Evolutionary conservation across 1,284 basidiomycete genomes (phyloP).

Genomic region (Malassezia obtusa): DNA sequence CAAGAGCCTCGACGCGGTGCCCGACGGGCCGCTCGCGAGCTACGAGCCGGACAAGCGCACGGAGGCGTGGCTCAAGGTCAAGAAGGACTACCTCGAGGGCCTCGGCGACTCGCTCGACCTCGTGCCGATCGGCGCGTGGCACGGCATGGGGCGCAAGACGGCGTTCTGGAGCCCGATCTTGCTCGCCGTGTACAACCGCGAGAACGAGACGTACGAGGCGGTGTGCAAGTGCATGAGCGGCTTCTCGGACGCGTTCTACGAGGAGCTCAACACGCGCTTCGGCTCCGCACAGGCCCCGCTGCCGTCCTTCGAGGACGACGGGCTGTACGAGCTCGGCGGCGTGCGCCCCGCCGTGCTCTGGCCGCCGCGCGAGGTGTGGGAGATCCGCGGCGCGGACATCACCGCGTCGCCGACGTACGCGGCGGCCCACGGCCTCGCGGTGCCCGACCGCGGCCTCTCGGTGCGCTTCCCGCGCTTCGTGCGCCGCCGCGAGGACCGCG

Average conservation of each 20-base stretch:
- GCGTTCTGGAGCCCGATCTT: slow-evolving; percentile 88
- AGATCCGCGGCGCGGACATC: slow-evolving; percentile 67
- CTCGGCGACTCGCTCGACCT: slow-evolving; percentile 52
- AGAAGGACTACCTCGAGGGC: slow-evolving; percentile 65
- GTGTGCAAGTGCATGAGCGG: slow-evolving; percentile 54
- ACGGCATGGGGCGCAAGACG: slow-evolving; percentile 83
- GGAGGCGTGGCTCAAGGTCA: slow-evolving; percentile 52
- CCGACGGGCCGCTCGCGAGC: slow-evolving; percentile 57
- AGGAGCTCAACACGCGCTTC: slow-evolving; percentile 26
- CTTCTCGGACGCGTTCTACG: slow-evolving; percentile 80
- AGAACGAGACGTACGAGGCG: slow-evolving; percentile 58
- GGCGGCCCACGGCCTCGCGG: slow-evolving; percentile 61
- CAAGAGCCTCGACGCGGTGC: slow-evolving; percentile 30
- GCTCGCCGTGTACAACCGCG: slow-evolving; percentile 65
- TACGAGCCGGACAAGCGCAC: slow-evolving; percentile 63
- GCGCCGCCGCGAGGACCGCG: slow-evolving; percentile 33
- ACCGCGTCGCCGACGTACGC: slow-evolving; percentile 79
- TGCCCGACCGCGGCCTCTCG: slow-evolving; percentile 57
- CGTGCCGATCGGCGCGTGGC: slow-evolving; percentile 58
- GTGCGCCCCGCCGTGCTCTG: slow-evolving; percentile 66
- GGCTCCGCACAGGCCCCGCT: not conserved
- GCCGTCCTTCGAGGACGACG: not conserved
- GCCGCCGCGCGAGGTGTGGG: slow-evolving; percentile 62
- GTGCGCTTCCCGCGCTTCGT: slow-evolving; percentile 50
- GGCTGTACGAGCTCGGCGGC: slow-evolving; percentile 50